Evolutionary conservation across 768 basidiomycete genomes (phyloP).

Genomic region (Podaxis sp.): DNA sequence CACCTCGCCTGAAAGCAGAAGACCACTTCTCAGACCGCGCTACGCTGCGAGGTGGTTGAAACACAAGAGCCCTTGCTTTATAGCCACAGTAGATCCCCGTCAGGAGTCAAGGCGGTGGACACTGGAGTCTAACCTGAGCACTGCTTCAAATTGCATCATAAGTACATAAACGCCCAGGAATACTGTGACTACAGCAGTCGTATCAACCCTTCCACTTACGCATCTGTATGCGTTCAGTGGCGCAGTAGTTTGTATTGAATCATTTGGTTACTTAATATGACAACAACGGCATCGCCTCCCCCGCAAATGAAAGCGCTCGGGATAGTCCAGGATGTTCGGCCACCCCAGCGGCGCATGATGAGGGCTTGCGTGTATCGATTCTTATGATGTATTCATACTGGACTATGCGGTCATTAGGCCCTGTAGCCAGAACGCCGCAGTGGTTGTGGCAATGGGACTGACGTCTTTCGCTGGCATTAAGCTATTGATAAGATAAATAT

Average conservation of each 20-base stretch:
- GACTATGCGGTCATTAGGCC: neutral
- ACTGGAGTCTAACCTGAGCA: neutral
- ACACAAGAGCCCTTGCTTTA: neutral
- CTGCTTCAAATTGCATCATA: conserved; percentile 9
- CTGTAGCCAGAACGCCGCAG: conserved; percentile 3
- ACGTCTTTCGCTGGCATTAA: neutral
- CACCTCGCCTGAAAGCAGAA: neutral
- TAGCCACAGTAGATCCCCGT: neutral
- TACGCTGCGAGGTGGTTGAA: neutral
- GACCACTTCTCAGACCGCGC: neutral
- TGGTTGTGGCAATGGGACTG: neutral
- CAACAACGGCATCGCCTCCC: conserved; percentile 12
- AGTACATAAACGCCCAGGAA: conserved; percentile 1
- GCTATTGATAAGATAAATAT: conserved; percentile 8
- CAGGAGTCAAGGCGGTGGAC: neutral
- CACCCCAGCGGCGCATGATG: neutral
- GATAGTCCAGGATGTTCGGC: neutral
- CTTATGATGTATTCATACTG: neutral
- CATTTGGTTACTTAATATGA: conserved; percentile 9
- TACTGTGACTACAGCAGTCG: neutral
- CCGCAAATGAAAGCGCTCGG: conserved; percentile 7
- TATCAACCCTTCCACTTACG: conserved; percentile 2
- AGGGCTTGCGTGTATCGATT: neutral
- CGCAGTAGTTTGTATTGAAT: conserved; percentile 5
- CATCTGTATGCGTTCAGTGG: conserved; percentile 10